Conservation (phyloP, 1,284 basidiomycete genomes). For the Phellinidium pouzarii region DNA sequence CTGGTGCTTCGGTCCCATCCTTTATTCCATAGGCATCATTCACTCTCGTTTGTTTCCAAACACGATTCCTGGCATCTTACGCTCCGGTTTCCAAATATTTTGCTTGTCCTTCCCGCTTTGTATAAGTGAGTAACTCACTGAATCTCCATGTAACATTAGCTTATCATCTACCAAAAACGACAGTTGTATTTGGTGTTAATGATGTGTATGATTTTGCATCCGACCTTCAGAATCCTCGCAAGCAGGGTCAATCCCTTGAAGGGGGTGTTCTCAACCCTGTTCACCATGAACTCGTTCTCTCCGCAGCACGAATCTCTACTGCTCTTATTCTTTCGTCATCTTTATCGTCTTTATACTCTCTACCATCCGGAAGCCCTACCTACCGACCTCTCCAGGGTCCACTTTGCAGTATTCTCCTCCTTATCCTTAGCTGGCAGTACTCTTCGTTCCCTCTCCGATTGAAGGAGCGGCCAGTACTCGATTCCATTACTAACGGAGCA, state of each 20-base stretch:
- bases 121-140: slow-evolving; percentile 12
- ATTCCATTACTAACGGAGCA: slow-evolving; percentile 24
- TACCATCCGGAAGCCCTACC: slow-evolving; percentile 7
- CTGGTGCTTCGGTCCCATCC: slow-evolving; percentile 25
- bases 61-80: slow-evolving; percentile 11
- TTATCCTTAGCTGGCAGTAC: slow-evolving; percentile 24
- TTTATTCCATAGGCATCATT: slow-evolving; percentile 24
- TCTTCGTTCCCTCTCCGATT: slow-evolving; percentile 23
- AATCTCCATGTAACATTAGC: slow-evolving; percentile 18
- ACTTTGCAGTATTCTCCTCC: slow-evolving; percentile 16
- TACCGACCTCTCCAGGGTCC: slow-evolving; percentile 2
- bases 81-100: slow-evolving; percentile 17
- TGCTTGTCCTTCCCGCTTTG: slow-evolving; percentile 22
- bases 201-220: slow-evolving; percentile 24
- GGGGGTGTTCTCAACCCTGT: slow-evolving; percentile 22
- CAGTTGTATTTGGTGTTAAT: slow-evolving; percentile 26
- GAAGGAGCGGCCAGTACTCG: slow-evolving; percentile 23
- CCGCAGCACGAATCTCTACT: slow-evolving; percentile 21
- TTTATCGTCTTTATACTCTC: slow-evolving; percentile 2
- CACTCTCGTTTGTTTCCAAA: slow-evolving; percentile 22
- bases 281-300: slow-evolving; percentile 21
- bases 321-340: slow-evolving; percentile 19
- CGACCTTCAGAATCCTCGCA: slow-evolving; percentile 24
- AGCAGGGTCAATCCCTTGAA: slow-evolving; percentile 21
- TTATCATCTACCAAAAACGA: not conserved